Conservation (phyloP, 1,284 basidiomycete species). For the Trametes polyzona region DNA sequence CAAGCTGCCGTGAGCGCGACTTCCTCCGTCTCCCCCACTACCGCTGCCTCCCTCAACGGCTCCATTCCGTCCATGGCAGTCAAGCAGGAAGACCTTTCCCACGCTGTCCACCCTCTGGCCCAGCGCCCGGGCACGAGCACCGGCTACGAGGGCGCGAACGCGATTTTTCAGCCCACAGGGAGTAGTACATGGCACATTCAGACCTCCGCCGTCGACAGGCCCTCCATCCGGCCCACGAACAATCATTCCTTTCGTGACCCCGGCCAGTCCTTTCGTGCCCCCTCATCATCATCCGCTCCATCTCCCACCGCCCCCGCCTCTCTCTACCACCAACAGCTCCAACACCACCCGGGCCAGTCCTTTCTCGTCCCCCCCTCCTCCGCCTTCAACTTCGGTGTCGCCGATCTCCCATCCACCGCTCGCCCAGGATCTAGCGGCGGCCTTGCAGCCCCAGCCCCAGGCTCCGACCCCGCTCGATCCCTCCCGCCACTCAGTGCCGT, state of each 20-base stretch:
- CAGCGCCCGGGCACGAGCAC: constrained; percentile 68
- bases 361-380: constrained; percentile 62
- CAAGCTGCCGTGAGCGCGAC: constrained; percentile 24
- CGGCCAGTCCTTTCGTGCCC: constrained; percentile 68
- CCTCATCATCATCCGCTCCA: constrained; percentile 44
- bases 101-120: constrained; percentile 40
- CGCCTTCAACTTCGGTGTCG: constrained; percentile 52
- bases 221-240: constrained; percentile 37
- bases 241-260: constrained; percentile 72
- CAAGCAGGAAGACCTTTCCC: constrained; percentile 56
- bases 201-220: constrained; percentile 43
- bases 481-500: constrained; percentile 76
- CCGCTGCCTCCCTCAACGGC: constrained; percentile 24
- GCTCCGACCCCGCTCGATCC: constrained; percentile 44
- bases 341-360: constrained; percentile 60
- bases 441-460: constrained; percentile 46
- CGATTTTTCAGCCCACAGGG: constrained; percentile 40
- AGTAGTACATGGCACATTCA: constrained; percentile 40
- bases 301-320: constrained; percentile 44
- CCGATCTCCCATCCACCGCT: constrained; percentile 44
- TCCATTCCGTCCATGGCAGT: constrained; percentile 43
- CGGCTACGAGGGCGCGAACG: constrained; percentile 65
- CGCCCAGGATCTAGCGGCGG: constrained; percentile 51
- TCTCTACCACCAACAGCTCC: constrained; percentile 44
- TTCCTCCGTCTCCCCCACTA: constrained; percentile 24